Conservation (phyloP, 495 filamentous ascomycete species). For the Penicillium daleae region DNA sequence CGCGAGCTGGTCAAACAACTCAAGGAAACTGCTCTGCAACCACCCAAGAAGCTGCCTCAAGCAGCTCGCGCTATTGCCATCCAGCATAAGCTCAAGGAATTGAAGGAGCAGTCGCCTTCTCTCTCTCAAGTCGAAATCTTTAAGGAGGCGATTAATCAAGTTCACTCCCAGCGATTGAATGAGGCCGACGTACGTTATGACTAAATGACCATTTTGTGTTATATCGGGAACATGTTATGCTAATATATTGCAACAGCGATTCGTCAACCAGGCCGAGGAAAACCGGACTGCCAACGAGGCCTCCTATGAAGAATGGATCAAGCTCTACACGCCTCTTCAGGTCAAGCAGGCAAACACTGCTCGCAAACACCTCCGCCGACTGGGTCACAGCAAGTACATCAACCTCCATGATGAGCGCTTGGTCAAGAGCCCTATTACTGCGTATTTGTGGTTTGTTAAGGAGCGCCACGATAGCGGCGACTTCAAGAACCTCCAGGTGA, state of each 20-base stretch:
- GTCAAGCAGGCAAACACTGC: conserved; percentile 68
- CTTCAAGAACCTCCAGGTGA: conserved; percentile 35
- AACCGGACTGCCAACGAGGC: conserved; percentile 50
- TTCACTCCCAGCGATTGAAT: background rate
- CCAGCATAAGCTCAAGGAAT: conserved; percentile 20
- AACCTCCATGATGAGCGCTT: conserved; percentile 60
- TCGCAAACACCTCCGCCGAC: conserved; percentile 50
- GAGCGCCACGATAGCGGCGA: conserved; percentile 54
- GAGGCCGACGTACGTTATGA: conserved; percentile 40
- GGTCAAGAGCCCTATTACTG: conserved; percentile 48
- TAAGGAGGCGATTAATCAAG: conserved; percentile 21
- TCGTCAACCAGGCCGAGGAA: conserved; percentile 52
- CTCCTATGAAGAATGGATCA: conserved; percentile 61
- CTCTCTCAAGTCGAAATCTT: conserved; percentile 16
- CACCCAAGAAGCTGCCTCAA: conserved; percentile 32
- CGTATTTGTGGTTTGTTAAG: conserved; percentile 51
- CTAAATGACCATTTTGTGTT: background rate
- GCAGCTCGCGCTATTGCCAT: conserved; percentile 31
- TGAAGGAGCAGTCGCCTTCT: conserved; percentile 2
- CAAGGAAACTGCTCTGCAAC: conserved; percentile 37
- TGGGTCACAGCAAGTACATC: conserved; percentile 18
- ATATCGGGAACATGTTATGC: background rate
- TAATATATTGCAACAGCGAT: conserved; percentile 41
- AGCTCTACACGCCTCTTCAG: conserved; percentile 55
- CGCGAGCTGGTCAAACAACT: conserved; percentile 33